Conservation (phyloP, 139 green algal species). For the Chlamydomonas schloesseri region DNA sequence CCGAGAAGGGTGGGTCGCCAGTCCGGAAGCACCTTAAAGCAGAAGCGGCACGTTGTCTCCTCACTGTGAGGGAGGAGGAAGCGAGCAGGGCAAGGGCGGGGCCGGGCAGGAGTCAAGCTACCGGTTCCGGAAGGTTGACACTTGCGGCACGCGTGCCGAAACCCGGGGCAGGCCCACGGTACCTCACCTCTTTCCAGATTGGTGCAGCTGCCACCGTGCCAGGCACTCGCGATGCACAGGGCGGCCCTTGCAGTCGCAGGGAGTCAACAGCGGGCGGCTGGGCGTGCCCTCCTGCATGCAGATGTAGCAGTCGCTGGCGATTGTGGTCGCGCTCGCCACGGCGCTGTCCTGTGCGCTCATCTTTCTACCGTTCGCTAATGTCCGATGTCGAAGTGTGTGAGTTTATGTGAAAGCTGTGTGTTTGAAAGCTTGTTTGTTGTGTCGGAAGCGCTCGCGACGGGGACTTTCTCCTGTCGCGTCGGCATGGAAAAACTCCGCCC, state of each 20-base stretch:
- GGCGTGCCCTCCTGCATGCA: conserved; percentile 1
- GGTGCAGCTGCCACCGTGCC: conserved; percentile 31
- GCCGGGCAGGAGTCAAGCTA: too few relatives aligned
- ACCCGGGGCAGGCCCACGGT: too few relatives aligned
- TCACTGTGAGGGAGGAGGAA: not conserved
- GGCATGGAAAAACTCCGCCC: too few relatives aligned
- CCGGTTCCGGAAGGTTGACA: too few relatives aligned
- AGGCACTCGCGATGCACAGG: conserved; percentile 19
- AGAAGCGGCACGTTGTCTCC: conserved; percentile 28
- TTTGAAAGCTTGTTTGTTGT: too few relatives aligned
- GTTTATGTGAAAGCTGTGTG: too few relatives aligned
- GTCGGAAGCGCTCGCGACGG: too few relatives aligned
- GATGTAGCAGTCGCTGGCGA: conserved; percentile 1
- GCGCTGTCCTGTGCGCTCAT: not conserved
- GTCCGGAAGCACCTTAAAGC: not conserved
- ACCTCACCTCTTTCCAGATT: conserved; percentile 2
- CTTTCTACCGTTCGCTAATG: too few relatives aligned
- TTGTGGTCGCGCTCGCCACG: not conserved
- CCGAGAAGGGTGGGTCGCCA: conserved; percentile 15
- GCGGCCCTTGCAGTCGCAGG: not conserved
- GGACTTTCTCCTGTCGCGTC: too few relatives aligned
- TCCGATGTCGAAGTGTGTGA: too few relatives aligned
- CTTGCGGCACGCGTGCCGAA: too few relatives aligned
- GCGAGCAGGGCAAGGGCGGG: too few relatives aligned
- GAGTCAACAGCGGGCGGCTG: conserved; percentile 9